Conservation (phyloP, 306 rosid species). For the Vigna hirtella region DNA sequence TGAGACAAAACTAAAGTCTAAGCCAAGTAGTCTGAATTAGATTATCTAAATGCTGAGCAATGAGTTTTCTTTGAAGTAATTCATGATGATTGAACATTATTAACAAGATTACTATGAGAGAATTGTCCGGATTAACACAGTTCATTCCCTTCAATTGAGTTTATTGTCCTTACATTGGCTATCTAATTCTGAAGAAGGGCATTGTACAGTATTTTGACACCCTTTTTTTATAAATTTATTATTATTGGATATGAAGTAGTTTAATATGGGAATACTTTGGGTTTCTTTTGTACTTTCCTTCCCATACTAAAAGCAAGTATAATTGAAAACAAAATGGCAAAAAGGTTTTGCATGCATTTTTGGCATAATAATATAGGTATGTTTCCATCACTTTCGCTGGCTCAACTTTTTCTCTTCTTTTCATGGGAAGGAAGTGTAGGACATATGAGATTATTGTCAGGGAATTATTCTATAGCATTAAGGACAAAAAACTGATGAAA, state of each 20-base stretch:
- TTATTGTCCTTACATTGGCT: background rate
- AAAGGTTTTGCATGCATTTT: background rate
- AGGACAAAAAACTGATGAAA: background rate
- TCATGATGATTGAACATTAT: background rate
- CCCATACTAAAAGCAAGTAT: background rate
- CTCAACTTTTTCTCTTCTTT: background rate
- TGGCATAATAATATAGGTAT: background rate
- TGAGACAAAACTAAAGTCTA: constrained; percentile 15
- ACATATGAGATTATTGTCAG: background rate
- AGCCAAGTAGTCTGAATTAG: constrained; percentile 4
- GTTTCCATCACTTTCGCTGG: background rate
- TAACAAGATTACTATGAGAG: background rate
- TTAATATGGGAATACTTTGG: background rate
- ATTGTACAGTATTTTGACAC: background rate
- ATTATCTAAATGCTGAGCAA: background rate
- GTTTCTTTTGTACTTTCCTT: background rate
- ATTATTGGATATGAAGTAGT: background rate
- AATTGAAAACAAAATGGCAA: background rate
- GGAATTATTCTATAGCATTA: background rate
- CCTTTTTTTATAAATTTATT: background rate
- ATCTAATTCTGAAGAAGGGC: background rate
- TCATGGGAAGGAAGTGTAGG: background rate
- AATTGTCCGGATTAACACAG: background rate
- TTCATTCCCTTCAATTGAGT: background rate
- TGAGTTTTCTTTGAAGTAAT: background rate